Evolutionary conservation across 192 early-diverging fungal species (phyloP).

Genomic region (Backusella mclennaniae): DNA sequence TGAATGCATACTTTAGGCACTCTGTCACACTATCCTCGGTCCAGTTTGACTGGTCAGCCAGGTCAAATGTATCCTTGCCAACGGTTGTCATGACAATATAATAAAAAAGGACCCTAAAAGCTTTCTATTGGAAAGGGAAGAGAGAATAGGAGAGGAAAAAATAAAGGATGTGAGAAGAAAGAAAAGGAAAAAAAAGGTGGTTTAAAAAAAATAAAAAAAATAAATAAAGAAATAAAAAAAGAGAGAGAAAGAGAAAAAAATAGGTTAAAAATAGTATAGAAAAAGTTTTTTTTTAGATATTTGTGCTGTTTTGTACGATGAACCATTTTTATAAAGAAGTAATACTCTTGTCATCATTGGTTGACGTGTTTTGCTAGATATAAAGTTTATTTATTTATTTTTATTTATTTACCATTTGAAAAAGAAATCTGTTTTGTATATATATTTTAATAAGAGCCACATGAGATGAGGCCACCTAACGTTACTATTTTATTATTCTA

Average conservation of each 20-base stretch:
- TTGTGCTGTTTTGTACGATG: not conserved
- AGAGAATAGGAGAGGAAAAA: not conserved
- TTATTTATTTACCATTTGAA: too few relatives aligned
- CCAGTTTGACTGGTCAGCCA: conserved; percentile 25
- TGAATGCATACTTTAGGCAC: conserved; percentile 51
- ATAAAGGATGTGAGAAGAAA: not conserved
- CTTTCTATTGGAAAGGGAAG: not conserved
- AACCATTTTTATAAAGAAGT: conserved; percentile 3
- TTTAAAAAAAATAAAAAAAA: too few relatives aligned
- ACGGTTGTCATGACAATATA: not conserved
- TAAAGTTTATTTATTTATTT: not conserved
- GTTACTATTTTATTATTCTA: not conserved
- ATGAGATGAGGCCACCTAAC: not conserved
- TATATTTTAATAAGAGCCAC: not conserved
- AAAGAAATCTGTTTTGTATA: too few relatives aligned
- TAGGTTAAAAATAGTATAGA: conserved; percentile 4
- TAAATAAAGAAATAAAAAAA: not conserved
- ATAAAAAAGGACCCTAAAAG: not conserved
- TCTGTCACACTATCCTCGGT: conserved; percentile 42
- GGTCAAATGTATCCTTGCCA: conserved; percentile 13
- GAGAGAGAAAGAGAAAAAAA: not conserved
- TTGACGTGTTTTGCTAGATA: not conserved
- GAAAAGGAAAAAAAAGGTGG: not conserved
- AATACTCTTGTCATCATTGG: not conserved
- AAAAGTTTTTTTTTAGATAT: conserved; percentile 12